A percentile compares a stretch with the other conserved stretches of the same genome.
These are phyloP conservation scores for Xylaria sp. DNA, from an alignment of 2,329 filamentous ascomycete genomes.

Conservation along the genomic window DNA sequence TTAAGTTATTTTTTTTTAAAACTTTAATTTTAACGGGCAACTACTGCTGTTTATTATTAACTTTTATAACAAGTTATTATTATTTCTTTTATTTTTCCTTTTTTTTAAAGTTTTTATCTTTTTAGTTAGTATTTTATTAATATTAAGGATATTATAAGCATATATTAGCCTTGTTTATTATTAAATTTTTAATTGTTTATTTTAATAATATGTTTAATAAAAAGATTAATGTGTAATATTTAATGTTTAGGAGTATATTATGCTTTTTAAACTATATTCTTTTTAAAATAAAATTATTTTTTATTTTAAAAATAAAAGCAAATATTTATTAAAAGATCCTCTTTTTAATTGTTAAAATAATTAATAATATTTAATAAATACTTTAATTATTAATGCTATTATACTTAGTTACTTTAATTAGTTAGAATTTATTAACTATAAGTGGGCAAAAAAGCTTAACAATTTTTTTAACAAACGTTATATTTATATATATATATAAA, in stretches of 20 bases:
- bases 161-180: neutral
- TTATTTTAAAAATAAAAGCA: neutral
- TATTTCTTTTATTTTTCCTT: too few relatives aligned
- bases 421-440: neutral
- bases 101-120: too few relatives aligned
- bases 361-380: neutral
- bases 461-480: neutral
- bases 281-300: neutral
- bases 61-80: neutral
- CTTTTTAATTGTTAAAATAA: too few relatives aligned
- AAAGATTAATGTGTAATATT: neutral
- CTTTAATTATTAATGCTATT: neutral
- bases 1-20: too few relatives aligned
- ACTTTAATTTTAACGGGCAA: too few relatives aligned
- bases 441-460: neutral
- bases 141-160: neutral
- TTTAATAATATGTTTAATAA: neutral
- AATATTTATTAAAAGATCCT: neutral
- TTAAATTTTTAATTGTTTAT: neutral
- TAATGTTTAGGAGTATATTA: neutral
- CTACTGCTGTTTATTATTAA: too few relatives aligned
- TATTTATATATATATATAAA: slow-evolving; percentile 1
- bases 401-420: neutral
- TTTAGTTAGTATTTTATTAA: neutral
- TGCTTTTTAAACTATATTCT: neutral